Percentiles rank a stretch among this genome's conserved stretches.
phyloP scores from a whole-genome alignment of 148 eudicot species.

The Amaranthus palmeri region DNA sequence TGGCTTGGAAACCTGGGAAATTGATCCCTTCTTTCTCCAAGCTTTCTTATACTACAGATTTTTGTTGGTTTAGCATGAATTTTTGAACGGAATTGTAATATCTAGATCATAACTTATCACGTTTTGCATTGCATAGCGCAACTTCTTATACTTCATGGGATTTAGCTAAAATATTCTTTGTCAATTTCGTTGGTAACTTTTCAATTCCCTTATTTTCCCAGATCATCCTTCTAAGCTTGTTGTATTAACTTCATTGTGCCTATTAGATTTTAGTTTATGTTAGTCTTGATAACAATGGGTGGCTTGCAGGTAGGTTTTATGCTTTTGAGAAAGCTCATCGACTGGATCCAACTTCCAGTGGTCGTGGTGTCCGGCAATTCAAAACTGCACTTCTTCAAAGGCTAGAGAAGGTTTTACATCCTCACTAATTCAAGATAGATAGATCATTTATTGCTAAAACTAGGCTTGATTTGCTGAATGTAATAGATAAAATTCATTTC shows the following conservation, averaged over 20 bases:
- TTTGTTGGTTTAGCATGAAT: too few relatives aligned
- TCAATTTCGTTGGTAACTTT: too few relatives aligned
- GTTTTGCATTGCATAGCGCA: too few relatives aligned
- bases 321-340: constrained; percentile 97
- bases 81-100: too few relatives aligned
- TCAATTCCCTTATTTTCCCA: too few relatives aligned
- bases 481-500: neutral
- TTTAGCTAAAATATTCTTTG: too few relatives aligned
- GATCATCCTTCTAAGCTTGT: too few relatives aligned
- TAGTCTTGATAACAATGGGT: neutral
- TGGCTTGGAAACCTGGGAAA: too few relatives aligned
- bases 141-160: too few relatives aligned
- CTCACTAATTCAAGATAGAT: neutral
- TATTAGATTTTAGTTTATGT: neutral
- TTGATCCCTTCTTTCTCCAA: too few relatives aligned
- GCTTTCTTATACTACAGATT: too few relatives aligned
- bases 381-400: constrained; percentile 96
- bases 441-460: neutral
- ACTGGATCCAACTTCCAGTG: constrained; percentile 91
- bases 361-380: constrained; percentile 98
- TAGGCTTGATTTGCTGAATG: neutral
- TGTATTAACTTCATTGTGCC: neutral
- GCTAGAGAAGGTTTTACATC: constrained; percentile 63
- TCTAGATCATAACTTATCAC: too few relatives aligned
- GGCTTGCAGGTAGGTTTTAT: constrained; percentile 80